Conservation (phyloP, 305 asterid species). For the Fraxinus ornus region DNA sequence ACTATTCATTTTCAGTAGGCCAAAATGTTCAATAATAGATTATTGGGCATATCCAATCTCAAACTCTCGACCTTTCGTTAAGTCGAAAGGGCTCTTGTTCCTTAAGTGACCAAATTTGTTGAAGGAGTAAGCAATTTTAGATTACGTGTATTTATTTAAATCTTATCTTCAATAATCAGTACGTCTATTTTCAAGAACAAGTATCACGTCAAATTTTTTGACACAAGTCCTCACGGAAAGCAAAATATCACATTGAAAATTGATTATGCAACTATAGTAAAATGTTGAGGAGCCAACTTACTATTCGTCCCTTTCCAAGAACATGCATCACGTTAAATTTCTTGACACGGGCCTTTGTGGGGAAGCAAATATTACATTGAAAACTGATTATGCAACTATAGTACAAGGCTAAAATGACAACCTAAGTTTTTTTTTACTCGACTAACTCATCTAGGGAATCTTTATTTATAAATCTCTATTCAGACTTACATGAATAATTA, state of each 20-base stretch:
- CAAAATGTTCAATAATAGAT: not conserved
- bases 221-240: not conserved
- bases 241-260: not conserved
- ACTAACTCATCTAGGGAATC: not conserved
- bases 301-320: too few relatives aligned
- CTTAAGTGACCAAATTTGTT: not conserved
- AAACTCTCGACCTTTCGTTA: not conserved
- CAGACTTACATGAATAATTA: not conserved
- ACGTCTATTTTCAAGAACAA: too few relatives aligned
- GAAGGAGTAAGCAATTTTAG: too few relatives aligned
- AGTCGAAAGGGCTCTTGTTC: not conserved
- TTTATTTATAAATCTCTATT: too few relatives aligned
- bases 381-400: not conserved
- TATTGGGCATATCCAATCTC: not conserved
- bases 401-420: too few relatives aligned
- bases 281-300: too few relatives aligned
- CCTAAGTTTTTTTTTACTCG: too few relatives aligned
- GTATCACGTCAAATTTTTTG: too few relatives aligned
- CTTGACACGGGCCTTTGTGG: not conserved
- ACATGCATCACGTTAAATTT: too few relatives aligned
- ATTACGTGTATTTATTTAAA: too few relatives aligned
- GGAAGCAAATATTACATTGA: not conserved
- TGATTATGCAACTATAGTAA: not conserved
- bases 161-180: too few relatives aligned
- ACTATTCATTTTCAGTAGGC: not conserved